Evolutionary conservation across 1,284 basidiomycete species (phyloP).

Genomic region (Pascua sp.): DNA sequence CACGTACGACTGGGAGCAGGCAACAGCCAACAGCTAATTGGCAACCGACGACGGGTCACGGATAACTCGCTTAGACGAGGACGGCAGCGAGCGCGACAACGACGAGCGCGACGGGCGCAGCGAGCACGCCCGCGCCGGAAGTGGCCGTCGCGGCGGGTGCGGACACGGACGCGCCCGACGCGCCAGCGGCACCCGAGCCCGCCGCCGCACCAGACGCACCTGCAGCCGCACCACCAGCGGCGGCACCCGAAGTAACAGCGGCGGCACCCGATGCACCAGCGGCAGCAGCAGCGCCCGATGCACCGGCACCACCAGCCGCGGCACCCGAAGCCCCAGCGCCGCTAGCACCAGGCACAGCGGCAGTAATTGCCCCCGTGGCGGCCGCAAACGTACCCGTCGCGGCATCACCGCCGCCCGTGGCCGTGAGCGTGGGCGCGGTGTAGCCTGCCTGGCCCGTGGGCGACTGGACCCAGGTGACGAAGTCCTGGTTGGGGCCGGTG

Average conservation of each 20-base stretch:
- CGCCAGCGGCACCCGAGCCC: slow-evolving; percentile 4
- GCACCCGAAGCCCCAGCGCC: slow-evolving; percentile 6
- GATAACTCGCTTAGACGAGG: slow-evolving; percentile 30
- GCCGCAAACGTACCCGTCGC: slow-evolving; percentile 33
- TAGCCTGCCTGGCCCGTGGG: slow-evolving; percentile 31
- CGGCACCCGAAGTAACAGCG: slow-evolving; percentile 15
- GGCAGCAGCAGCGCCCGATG: slow-evolving; percentile 10
- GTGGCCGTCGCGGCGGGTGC: background rate
- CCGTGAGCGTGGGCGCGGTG: slow-evolving; percentile 41
- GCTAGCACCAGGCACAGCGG: slow-evolving; percentile 9
- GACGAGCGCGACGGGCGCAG: slow-evolving; percentile 24
- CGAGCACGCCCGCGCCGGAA: background rate
- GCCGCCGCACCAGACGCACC: slow-evolving; percentile 7
- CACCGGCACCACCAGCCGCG: slow-evolving; percentile 7
- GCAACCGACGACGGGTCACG: too few species aligned
- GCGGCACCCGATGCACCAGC: slow-evolving; percentile 11
- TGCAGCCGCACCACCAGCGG: slow-evolving; percentile 12
- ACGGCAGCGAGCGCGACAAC: slow-evolving; percentile 36
- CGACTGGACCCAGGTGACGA: slow-evolving; percentile 28
- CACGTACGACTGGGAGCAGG: too few species aligned
- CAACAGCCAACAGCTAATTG: too few species aligned
- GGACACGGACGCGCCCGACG: background rate
- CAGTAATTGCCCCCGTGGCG: slow-evolving; percentile 2
- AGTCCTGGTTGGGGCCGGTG: slow-evolving; percentile 33
- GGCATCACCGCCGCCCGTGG: slow-evolving; percentile 42